Percentiles rank a stretch among this genome's conserved stretches.
Evolutionary conservation across 2,329 filamentous ascomycete species (phyloP).

Genomic region (Penicillium oxalicum): DNA sequence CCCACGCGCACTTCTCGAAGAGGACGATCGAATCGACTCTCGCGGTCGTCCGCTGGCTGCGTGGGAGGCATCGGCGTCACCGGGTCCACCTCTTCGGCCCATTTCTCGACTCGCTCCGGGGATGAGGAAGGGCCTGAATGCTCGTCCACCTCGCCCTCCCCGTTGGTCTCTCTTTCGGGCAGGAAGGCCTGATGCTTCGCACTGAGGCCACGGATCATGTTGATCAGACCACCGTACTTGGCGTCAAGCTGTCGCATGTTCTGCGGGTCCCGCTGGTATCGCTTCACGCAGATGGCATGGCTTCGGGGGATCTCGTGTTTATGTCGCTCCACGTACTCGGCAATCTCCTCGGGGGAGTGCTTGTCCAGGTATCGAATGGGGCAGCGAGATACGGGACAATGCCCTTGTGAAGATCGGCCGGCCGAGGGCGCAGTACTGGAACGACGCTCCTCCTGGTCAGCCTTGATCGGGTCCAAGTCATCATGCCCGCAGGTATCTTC

Average conservation of each 20-base stretch:
- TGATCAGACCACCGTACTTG: slow-evolving; percentile 87
- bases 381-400: slow-evolving; percentile 67
- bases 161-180: slow-evolving; percentile 44
- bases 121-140: slow-evolving; percentile 40
- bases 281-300: slow-evolving; percentile 84
- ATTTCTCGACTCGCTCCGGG: slow-evolving; percentile 71
- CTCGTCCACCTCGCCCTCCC: slow-evolving; percentile 24
- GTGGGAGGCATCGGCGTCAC: slow-evolving; percentile 33
- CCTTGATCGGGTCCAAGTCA: slow-evolving; percentile 54
- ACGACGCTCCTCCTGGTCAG: slow-evolving; percentile 41
- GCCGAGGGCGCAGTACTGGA: slow-evolving; percentile 38
- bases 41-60: slow-evolving; percentile 53
- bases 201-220: slow-evolving; percentile 88
- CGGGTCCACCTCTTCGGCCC: slow-evolving; percentile 71
- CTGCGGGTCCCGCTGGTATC: slow-evolving; percentile 80
- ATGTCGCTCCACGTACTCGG: slow-evolving; percentile 87
- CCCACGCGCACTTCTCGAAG: slow-evolving; percentile 87
- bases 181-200: slow-evolving; percentile 84
- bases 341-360: slow-evolving; percentile 87
- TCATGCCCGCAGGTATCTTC: slow-evolving; percentile 45
- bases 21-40: slow-evolving; percentile 73
- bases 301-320: slow-evolving; percentile 92
- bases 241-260: slow-evolving; percentile 84
- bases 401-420: slow-evolving; percentile 47
- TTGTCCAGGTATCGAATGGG: slow-evolving; percentile 90